Evolutionary conservation across 352 stramenopile species (phyloP), one percentile per base, ranked within the genome.

Genomic region (Phytophthora hibernalis): DNA sequence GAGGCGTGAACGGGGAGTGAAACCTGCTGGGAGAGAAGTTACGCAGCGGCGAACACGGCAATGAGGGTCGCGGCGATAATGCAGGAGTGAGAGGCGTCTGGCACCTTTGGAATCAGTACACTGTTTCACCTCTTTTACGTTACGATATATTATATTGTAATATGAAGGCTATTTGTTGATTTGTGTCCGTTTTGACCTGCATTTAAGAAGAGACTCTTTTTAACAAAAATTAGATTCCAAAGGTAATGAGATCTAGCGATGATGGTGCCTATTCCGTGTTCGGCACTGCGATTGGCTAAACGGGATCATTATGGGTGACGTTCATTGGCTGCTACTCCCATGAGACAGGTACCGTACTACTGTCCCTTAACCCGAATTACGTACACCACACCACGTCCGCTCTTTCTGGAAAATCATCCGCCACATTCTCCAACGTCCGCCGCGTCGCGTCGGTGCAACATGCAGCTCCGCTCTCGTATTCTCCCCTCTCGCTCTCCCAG

Each of bases 391-490:
- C 33, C 20, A 52, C 16, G 40, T 47, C 28, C n/a, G n/a, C n/a
- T n/a, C n/a, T n/a, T n/a, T n/a, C 24, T 44, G 11, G 43, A 15
- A 56, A 54, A 62, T 68, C 57, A 62, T 54, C 7, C 15, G 33
- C 12, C 20, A 15, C 28, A 56, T 13, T 47, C 6, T 55, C 48
- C n/a, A 31, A 31, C 26, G 26, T 55, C 26, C 22, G 13, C 16
- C 31, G 20, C 50, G 15, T 50, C 30, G 6, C 31, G 37, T 58
- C 37, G 24, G 55, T 0, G 31, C 3, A 38, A 16, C 47, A 72
- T 72, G 64, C 64, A 66, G 21, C 64, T 72, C 31, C 64, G 64
- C 18, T 63, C 64, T 4, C 64, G 51, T n/a, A 33, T 40, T 18
- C 20, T 55, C 12, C 37, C 37, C 4, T 21, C 15, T 4, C 4